Conservation (phyloP, 805 yeast genomes). For the Candida sanyiensis region DNA sequence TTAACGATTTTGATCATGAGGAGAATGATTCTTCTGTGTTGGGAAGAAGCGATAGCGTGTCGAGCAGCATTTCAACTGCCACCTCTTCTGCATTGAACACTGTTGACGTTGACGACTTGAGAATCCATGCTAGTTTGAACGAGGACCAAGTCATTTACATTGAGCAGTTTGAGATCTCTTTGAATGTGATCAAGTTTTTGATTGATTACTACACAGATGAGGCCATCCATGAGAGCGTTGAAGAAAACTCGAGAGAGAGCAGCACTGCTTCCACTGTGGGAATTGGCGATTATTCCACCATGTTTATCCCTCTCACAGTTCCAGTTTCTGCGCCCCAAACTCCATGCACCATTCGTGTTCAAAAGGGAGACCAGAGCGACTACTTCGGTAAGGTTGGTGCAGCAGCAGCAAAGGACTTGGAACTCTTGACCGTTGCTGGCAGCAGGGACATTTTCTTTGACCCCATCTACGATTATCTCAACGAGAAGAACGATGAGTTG, state of each 20-base stretch:
- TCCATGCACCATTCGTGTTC: not conserved
- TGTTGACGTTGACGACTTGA: constrained; percentile 15
- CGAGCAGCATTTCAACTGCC: not conserved
- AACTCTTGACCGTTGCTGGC: constrained; percentile 54
- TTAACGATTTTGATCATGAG: constrained; percentile 58
- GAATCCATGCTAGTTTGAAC: constrained; percentile 73
- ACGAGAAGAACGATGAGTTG: constrained; percentile 23
- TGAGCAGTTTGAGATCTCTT: constrained; percentile 55
- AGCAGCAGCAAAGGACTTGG: no score
- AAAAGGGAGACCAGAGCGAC: not conserved
- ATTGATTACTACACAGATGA: constrained; percentile 31
- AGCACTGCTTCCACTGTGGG: constrained; percentile 11
- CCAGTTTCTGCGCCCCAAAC: constrained; percentile 7
- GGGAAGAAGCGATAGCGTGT: constrained; percentile 31
- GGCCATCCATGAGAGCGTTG: not conserved
- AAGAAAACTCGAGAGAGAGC: not conserved
- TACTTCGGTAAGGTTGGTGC: no score
- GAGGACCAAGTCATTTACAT: constrained; percentile 64
- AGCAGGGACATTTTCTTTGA: constrained; percentile 67
- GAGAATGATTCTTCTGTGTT: constrained; percentile 17
- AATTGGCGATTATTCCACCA: constrained; percentile 21
- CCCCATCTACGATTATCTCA: constrained; percentile 51
- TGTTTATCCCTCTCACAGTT: constrained; percentile 26
- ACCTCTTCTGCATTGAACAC: not conserved
- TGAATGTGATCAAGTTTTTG: constrained; percentile 52